phyloP scores from a whole-genome alignment of 73 alveolate genomes.

The Symbiodinium pilosum region DNA sequence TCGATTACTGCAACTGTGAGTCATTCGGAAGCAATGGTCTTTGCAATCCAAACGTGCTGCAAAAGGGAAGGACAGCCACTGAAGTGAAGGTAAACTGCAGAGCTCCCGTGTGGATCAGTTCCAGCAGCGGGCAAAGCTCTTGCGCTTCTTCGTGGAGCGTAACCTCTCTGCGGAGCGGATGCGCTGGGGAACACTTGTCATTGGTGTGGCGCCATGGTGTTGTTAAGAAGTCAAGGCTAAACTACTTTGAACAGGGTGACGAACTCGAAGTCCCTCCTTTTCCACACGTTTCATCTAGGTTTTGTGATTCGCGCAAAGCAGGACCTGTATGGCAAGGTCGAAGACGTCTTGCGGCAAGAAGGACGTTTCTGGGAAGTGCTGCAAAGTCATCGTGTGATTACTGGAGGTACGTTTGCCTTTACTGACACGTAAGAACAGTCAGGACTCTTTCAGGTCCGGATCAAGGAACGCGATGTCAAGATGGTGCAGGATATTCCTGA shows the following conservation, averaged over 20 bases:
- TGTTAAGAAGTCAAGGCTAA: no score
- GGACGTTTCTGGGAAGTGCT: constrained; percentile 7
- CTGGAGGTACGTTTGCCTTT: no score
- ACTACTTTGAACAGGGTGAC: no score
- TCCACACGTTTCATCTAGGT: no score
- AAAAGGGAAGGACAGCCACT: no score
- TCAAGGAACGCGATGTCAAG: constrained; percentile 64
- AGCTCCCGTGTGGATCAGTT: constrained; percentile 50
- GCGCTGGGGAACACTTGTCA: no score
- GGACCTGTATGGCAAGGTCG: neutral
- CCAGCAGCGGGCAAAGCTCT: constrained; percentile 48
- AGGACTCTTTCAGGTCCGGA: constrained; percentile 12
- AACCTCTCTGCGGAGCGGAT: constrained; percentile 80
- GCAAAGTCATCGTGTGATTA: no score
- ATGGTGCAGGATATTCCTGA: constrained; percentile 66
- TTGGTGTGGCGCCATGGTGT: no score
- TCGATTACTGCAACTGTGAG: constrained; percentile 90
- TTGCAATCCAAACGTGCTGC: no score
- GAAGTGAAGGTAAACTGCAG: constrained; percentile 32
- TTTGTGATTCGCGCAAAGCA: neutral
- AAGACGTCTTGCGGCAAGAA: constrained; percentile 69
- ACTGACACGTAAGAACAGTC: neutral
- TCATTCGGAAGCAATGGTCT: neutral
- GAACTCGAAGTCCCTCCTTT: no score
- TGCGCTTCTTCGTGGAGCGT: constrained; percentile 87